These are phyloP conservation scores for Mycothermus thermophilus DNA, from an alignment of 495 filamentous ascomycete species.

Conservation along the genomic window DNA sequence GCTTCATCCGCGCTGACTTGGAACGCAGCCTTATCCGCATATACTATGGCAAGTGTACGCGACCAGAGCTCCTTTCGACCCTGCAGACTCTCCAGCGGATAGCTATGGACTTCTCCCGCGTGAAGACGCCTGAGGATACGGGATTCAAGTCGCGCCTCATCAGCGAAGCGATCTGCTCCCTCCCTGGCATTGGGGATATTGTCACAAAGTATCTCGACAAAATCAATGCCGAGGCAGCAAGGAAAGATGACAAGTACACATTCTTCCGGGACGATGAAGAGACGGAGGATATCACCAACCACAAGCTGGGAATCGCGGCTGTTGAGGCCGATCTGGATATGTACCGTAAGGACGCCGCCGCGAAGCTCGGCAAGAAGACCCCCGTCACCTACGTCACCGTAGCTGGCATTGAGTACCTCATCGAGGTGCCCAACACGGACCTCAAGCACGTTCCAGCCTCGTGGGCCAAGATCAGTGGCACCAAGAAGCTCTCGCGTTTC, in stretches of 20 bases:
- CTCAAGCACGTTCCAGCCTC: conserved; percentile 80
- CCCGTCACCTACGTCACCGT: conserved; percentile 65
- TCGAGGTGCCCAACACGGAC: conserved; percentile 72
- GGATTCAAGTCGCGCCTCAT: conserved; percentile 63
- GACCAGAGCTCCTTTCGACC: conserved; percentile 74
- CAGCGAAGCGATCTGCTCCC: conserved; percentile 54
- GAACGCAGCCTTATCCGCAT: conserved; percentile 89
- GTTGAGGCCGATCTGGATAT: conserved; percentile 77
- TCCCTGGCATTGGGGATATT: conserved; percentile 61
- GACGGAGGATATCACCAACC: conserved; percentile 67
- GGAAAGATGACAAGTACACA: conserved; percentile 75
- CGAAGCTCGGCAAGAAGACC: conserved; percentile 52
- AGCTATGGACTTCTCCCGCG: conserved; percentile 52
- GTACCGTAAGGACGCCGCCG: conserved; percentile 56
- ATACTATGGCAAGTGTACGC: conserved; percentile 90
- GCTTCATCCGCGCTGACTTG: conserved; percentile 63
- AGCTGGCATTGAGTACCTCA: conserved; percentile 82
- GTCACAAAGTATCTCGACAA: conserved; percentile 63
- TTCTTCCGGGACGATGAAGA: conserved; percentile 86
- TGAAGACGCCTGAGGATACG: conserved; percentile 50
- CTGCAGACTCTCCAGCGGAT: conserved; percentile 78
- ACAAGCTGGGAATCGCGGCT: conserved; percentile 81
- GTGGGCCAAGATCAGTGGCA: conserved; percentile 88
- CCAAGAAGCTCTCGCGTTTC: conserved; percentile 83
- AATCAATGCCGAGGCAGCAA: conserved; percentile 76